These are phyloP conservation scores for Aspergillus fructus DNA, from an alignment of 2,329 filamentous ascomycete genomes.

Conservation along the genomic window DNA sequence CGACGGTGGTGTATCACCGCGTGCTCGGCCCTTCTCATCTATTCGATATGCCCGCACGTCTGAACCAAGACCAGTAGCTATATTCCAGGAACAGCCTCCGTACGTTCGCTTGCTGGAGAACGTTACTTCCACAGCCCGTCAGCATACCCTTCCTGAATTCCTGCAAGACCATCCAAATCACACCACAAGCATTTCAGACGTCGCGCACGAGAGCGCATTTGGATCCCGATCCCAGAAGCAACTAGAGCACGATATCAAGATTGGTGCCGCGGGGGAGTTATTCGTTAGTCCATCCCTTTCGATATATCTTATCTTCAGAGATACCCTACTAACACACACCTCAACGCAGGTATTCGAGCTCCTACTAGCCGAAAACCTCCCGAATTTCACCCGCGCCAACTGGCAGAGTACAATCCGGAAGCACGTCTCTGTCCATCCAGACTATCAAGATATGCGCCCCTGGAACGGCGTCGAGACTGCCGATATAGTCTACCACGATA, in stretches of 20 bases:
- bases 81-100: background rate
- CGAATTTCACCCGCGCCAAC: slow-evolving; percentile 40
- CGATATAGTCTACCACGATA: slow-evolving; percentile 47
- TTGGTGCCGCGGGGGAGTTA: slow-evolving; percentile 11
- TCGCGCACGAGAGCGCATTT: background rate
- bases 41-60: background rate
- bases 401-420: slow-evolving; percentile 53
- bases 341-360: slow-evolving; percentile 12
- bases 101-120: background rate
- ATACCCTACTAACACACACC: too few relatives aligned
- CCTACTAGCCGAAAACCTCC: slow-evolving; percentile 3
- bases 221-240: background rate
- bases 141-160: background rate
- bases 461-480: slow-evolving; percentile 48
- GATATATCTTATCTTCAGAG: too few relatives aligned
- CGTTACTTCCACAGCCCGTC: background rate
- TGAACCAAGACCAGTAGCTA: background rate
- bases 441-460: slow-evolving; percentile 41
- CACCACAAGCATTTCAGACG: background rate
- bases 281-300: slow-evolving; percentile 7
- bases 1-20: too few relatives aligned
- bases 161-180: background rate
- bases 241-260: background rate
- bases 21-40: background rate
- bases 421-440: slow-evolving; percentile 38